A percentile compares a stretch with the other conserved stretches of the same genome.
phyloP scores from a whole-genome alignment of 768 basidiomycete genomes.

The Macrocybe gigantea region DNA sequence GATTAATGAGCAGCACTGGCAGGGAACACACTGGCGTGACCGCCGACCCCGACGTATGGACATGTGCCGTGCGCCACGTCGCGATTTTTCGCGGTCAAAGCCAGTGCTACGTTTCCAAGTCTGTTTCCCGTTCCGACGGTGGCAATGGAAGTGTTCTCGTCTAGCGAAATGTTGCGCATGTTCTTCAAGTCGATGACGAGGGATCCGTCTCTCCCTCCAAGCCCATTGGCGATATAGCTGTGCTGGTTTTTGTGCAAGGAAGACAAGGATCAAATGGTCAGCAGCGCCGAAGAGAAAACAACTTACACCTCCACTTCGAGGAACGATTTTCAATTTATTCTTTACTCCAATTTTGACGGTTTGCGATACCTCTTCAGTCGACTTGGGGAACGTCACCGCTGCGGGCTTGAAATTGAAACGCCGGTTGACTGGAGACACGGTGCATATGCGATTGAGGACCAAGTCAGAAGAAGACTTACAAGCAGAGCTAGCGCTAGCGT shows the following conservation, averaged over 20 bases:
- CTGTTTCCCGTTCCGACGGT: slow-evolving; percentile 19
- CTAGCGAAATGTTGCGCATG: slow-evolving; percentile 27
- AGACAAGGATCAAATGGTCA: too few species aligned
- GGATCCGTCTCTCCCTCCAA: slow-evolving; percentile 33
- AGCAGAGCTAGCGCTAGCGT: slow-evolving; percentile 14
- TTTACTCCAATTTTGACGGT: slow-evolving; percentile 20
- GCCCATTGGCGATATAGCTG: slow-evolving; percentile 38
- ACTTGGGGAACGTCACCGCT: slow-evolving; percentile 22
- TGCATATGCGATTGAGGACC: neutral
- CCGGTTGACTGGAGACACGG: slow-evolving; percentile 17
- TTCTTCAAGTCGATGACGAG: slow-evolving; percentile 35
- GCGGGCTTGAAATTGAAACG: slow-evolving; percentile 23
- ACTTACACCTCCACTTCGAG: slow-evolving; percentile 38
- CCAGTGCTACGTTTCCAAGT: neutral
- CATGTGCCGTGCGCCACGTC: neutral
- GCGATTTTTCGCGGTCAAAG: neutral
- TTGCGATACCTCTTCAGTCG: slow-evolving; percentile 20
- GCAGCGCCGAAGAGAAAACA: slow-evolving; percentile 2
- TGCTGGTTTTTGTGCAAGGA: slow-evolving; percentile 17
- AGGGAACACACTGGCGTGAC: neutral
- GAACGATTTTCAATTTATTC: slow-evolving; percentile 23
- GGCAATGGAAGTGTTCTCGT: slow-evolving; percentile 22
- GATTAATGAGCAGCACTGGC: neutral
- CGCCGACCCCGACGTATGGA: neutral
- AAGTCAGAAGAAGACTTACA: slow-evolving; percentile 11